Evolutionary conservation across 2,329 filamentous ascomycete species (phyloP), one percentile per base, ranked within the genome.

Genomic region (Claviceps sp.): DNA sequence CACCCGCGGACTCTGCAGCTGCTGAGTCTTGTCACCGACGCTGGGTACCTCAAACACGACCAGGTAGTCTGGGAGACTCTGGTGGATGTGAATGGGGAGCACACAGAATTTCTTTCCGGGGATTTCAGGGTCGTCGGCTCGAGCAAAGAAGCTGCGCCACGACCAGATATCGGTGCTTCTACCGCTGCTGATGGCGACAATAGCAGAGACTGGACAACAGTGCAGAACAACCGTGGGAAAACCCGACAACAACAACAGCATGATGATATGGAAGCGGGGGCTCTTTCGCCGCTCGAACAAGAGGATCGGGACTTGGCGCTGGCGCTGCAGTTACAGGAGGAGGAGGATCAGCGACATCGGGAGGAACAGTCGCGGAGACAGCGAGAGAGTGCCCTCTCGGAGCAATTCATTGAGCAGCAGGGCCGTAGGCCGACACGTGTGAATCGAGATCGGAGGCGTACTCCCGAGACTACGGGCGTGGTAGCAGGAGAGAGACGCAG

Each of bases 21-120:
- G 1, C 79, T 91, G 56, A 89, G 87, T 0, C 72, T 98, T 3
- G 89, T 98, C 14, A 97, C 93, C 0, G 93, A 98, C 64, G 86
- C 89, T 26, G 93, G 93, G 1, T 98, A 95, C 62, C 83, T 85
- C 11, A 79, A 76, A 10, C 89, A 96, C 59, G 85, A 89, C 16
- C 91, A 97, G 64, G 82, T 98, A 13, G 88, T 98, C 0, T 98
- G 93, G 93, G 93, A 98, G 68, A 93, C 85, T 10, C 74, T 98
- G 2, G 84, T 86, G 1, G 91, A 97, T 60, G 84, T 95, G 22
- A 93, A 84, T 50, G 93, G 93, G 7, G 84, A 87, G 60, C 79
- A 79, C 14, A 83, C 87, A 2, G 87, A 90, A 63, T 89, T 94
- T 60, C 88, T 89, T 59, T 89, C 89, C 0, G 93, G 93, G 1